Base-by-base conservation (phyloP, 805 yeast genomes). In the Tetrapisispora pingtungensis region DNA sequence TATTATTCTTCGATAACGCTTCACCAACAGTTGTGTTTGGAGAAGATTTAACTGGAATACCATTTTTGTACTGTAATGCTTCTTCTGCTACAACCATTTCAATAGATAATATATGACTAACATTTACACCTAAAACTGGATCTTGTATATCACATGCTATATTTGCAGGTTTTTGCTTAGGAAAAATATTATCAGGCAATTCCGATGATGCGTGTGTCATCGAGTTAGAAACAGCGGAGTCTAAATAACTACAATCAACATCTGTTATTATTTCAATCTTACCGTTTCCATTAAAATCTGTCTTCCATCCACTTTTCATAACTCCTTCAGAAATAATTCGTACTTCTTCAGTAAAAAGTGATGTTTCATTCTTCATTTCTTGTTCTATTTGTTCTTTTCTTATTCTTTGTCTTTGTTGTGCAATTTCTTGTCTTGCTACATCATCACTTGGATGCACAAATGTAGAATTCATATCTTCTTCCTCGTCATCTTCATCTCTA, bases 11-110 rank as follows among this genome's bases (percentile, higher is more conserved):
- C 1, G 36, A 4, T 15, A n/a, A 8, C 12, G 39, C 18, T 17
- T 28, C 19, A 17, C 33, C 28, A 31, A 30, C 19, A 33, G 36
- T 12, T 1, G 34, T 13, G 7, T 10, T 3, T 14, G 10, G 14
- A 12, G 38, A 17, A n/a, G 31, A 42, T 28, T 44, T 46, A 19
- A 66, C 45, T 2, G 68, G 59, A 18, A 58, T 58, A 1, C 68
- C 61, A 35, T 58, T 54, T 0, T 65, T 48, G 44, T 60, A 50
- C 54, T 75, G 81, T 30, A 82, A 60, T 6, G 77, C 51, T 59
- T 93, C 99, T 64, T 93, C 98, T 5, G 96, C 96, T 34, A 93
- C 87, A n/a, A 90, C 84, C 43, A 88, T 77, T 64, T 93, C 98
- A 31, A 89, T 78, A 13, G 87, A 75, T 39, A 93, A 67, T 19